Conservation (phyloP, 2,329 filamentous ascomycete genomes). For the Aspergillus clavatus region DNA sequence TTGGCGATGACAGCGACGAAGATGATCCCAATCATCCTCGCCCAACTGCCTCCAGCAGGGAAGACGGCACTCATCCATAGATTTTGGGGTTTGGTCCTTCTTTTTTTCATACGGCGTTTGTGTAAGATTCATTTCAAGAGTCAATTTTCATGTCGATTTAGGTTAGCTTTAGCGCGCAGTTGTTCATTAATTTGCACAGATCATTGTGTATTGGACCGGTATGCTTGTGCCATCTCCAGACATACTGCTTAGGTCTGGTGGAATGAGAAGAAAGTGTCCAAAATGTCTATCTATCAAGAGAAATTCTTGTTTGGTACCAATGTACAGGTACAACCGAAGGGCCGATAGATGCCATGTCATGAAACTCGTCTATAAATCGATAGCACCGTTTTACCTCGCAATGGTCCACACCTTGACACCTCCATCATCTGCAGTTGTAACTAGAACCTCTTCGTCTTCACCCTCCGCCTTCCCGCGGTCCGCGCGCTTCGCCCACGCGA, state of each 20-base stretch:
- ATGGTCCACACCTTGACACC: conserved; percentile 77
- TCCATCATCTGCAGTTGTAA: conserved; percentile 91
- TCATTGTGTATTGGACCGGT: no score
- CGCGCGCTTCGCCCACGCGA: conserved; percentile 76
- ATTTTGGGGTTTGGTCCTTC: conserved; percentile 1
- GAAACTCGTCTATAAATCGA: no score
- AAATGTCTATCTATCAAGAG: no score
- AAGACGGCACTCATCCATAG: conserved; percentile 7
- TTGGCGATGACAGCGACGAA: conserved; percentile 45
- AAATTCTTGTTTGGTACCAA: no score
- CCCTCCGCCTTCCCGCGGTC: conserved; percentile 55
- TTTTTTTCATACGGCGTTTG: conserved; percentile 6
- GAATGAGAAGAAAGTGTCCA: no score
- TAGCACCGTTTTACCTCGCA: no score
- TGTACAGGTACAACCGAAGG: no score
- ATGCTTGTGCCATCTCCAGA: no score
- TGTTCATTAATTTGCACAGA: no score
- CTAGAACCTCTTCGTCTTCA: conserved; percentile 70
- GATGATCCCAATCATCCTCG: conserved; percentile 22
- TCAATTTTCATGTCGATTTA: neutral
- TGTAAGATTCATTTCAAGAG: conserved; percentile 4
- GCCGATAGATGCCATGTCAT: no score
- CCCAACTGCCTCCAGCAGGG: conserved; percentile 6
- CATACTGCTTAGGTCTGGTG: no score
- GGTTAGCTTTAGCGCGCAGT: no score